These are phyloP conservation scores for Phlegmacium glaucopus DNA, from an alignment of 768 basidiomycete species.

Conservation along the genomic window DNA sequence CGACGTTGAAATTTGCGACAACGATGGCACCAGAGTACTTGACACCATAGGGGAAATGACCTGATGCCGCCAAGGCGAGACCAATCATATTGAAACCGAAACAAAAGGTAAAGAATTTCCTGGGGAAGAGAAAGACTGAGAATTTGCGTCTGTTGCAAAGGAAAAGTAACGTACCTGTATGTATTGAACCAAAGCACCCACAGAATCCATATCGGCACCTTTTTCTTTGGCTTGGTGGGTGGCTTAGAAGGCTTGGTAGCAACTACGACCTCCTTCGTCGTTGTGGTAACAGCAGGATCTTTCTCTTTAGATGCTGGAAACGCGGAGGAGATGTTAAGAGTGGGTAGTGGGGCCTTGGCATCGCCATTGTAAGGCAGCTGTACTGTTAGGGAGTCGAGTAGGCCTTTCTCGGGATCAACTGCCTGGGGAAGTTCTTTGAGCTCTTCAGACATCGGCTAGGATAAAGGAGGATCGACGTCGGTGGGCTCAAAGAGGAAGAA, in stretches of 20 bases:
- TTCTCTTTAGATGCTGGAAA: slow-evolving; percentile 37
- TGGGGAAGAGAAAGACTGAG: slow-evolving; percentile 18
- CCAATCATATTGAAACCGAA: slow-evolving; percentile 62
- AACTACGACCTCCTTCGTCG: slow-evolving; percentile 30
- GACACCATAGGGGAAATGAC: slow-evolving; percentile 61
- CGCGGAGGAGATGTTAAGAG: slow-evolving; percentile 13
- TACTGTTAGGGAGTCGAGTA: slow-evolving; percentile 40
- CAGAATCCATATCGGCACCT: slow-evolving; percentile 55
- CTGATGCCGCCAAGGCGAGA: slow-evolving; percentile 57
- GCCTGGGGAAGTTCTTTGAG: slow-evolving; percentile 34
- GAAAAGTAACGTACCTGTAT: slow-evolving; percentile 46
- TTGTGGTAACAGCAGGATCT: slow-evolving; percentile 33
- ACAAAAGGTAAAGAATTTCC: slow-evolving; percentile 67
- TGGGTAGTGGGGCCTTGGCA: slow-evolving; percentile 30
- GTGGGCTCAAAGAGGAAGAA: slow-evolving; percentile 10
- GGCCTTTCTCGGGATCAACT: slow-evolving; percentile 59
- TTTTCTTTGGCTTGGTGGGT: slow-evolving; percentile 45
- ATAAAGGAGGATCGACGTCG: slow-evolving; percentile 13
- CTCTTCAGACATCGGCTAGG: slow-evolving; percentile 41
- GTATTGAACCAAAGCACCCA: slow-evolving; percentile 71
- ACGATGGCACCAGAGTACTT: slow-evolving; percentile 64
- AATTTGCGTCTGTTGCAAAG: not conserved
- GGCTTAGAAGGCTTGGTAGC: slow-evolving; percentile 34
- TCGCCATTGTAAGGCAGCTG: slow-evolving; percentile 29
- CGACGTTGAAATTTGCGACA: slow-evolving; percentile 67